Evolutionary conservation across 2,329 filamentous ascomycete genomes (phyloP), one percentile per base, ranked within the genome.

Genomic region (Colletotrichum zoysiae): DNA sequence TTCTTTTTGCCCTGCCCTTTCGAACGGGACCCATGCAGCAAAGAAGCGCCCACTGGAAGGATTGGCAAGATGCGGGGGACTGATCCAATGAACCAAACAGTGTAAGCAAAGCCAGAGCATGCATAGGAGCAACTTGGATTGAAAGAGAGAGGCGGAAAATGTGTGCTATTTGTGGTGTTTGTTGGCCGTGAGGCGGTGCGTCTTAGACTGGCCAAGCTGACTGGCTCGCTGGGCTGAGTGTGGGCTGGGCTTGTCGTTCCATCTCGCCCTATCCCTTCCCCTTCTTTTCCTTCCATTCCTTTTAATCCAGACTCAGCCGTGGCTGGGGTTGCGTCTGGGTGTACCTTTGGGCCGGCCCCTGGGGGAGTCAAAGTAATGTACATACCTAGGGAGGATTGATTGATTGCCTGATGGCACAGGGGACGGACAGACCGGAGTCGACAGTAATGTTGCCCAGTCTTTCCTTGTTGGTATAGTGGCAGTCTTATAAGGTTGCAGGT

Each of bases 401-500:
- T 62, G 26, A 26, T 26, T 26, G n/a, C 38, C 63, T 64, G 59
- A 71, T 50, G 59, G 51, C 26, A 53, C 30, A 42, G n/a, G 23
- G 40, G 40, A 56, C 33, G 16, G 40, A 56, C 33, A 33, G 42
- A 69, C 55, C 42, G 50, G 68, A 71, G 58, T 68, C 64, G 63
- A 68, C 18, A 50, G 44, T 35, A 42, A 38, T 48, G 50, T 55
- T 55, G 9, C 38, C 23, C 11, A 18, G 38, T 23, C 48, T 30
- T 30, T 64, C 50, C 61, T 55, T 56, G 23, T 42, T 40, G 16
- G 16, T 46, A 57, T 65, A 44, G 4, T 20, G 35, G 40, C 46
- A n/a, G 18, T 65, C 48, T 66, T 73, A 73, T 73, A 73, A 73
- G 70, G 67, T 71, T 73, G 70, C 50, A 55, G 67, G 42, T 30